Percentiles rank a stretch among this genome's conserved stretches.
These are phyloP conservation scores for Paraleonurus japonicus DNA, from an alignment of 257 asterid genomes.

Conservation along the genomic window DNA sequence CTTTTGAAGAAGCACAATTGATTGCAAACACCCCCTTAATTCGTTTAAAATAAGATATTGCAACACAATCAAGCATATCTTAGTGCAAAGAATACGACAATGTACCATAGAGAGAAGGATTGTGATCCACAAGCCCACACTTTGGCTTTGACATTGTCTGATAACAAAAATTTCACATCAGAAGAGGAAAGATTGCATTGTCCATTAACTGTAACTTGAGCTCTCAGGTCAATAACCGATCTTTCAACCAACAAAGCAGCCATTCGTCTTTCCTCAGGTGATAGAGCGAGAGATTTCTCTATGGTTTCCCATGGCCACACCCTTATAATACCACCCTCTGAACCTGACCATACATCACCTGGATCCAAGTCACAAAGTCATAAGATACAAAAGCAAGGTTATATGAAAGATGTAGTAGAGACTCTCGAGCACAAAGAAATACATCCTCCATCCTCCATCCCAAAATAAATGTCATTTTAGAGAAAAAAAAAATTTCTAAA, in stretches of 20 bases:
- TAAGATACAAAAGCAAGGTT: slow-evolving; percentile 1
- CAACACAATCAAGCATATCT: background rate
- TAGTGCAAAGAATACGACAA: background rate
- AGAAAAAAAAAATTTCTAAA: background rate
- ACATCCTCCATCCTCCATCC: background rate
- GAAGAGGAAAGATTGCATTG: slow-evolving; percentile 76
- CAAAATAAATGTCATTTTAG: background rate
- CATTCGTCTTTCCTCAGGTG: slow-evolving; percentile 75
- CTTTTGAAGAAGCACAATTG: background rate
- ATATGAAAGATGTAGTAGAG: background rate
- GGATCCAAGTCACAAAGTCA: slow-evolving; percentile 17
- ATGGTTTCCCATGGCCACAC: slow-evolving; percentile 84
- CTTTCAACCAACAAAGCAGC: slow-evolving; percentile 84
- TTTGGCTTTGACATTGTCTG: slow-evolving; percentile 64
- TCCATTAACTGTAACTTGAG: slow-evolving; percentile 89
- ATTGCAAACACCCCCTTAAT: background rate
- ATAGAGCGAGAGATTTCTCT: slow-evolving; percentile 68
- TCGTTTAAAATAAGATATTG: background rate
- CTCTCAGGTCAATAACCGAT: slow-evolving; percentile 60
- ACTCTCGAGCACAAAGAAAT: background rate
- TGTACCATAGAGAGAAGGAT: slow-evolving; percentile 78
- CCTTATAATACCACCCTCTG: slow-evolving; percentile 71
- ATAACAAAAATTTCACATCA: slow-evolving; percentile 65
- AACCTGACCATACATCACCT: slow-evolving; percentile 94
- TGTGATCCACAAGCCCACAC: slow-evolving; percentile 78